Evolutionary conservation across 495 filamentous ascomycete species (phyloP).

Genomic region (Annulohypoxylon maeteangense): DNA sequence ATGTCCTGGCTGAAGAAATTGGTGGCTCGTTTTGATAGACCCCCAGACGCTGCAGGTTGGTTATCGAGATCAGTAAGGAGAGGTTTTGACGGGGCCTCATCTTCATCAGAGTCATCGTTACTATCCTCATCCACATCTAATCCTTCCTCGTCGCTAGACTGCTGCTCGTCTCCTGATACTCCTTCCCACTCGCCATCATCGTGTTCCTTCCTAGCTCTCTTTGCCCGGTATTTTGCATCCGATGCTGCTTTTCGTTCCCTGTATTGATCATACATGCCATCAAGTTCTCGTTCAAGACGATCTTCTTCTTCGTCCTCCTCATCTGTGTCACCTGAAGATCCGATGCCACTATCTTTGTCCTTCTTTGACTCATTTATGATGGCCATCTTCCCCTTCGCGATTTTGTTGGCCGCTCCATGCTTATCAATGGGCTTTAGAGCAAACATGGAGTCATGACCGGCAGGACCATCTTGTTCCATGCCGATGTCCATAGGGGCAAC

Average conservation of each 20-base stretch:
- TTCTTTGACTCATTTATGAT: slow-evolving; percentile 64
- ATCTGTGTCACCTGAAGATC: slow-evolving; percentile 63
- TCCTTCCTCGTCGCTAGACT: slow-evolving; percentile 64
- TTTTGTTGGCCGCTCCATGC: slow-evolving; percentile 71
- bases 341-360: slow-evolving; percentile 70
- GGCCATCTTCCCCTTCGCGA: slow-evolving; percentile 82
- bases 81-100: slow-evolving; percentile 47
- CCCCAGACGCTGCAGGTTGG: slow-evolving; percentile 55
- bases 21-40: slow-evolving; percentile 82
- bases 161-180: slow-evolving; percentile 75
- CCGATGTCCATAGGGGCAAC: slow-evolving; percentile 94
- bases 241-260: slow-evolving; percentile 78
- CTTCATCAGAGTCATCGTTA: slow-evolving; percentile 64
- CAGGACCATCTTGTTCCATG: slow-evolving; percentile 84
- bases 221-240: slow-evolving; percentile 88
- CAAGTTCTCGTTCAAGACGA: slow-evolving; percentile 81
- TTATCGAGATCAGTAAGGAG: slow-evolving; percentile 65
- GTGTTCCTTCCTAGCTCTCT: slow-evolving; percentile 84
- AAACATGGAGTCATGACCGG: slow-evolving; percentile 84
- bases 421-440: slow-evolving; percentile 81
- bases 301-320: slow-evolving; percentile 83
- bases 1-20: slow-evolving; percentile 96
- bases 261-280: slow-evolving; percentile 86
- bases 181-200: slow-evolving; percentile 92
- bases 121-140: slow-evolving; percentile 65